These are phyloP conservation scores for Tolypocladium paradoxum DNA, from an alignment of 2,329 filamentous ascomycete genomes.

Conservation along the genomic window DNA sequence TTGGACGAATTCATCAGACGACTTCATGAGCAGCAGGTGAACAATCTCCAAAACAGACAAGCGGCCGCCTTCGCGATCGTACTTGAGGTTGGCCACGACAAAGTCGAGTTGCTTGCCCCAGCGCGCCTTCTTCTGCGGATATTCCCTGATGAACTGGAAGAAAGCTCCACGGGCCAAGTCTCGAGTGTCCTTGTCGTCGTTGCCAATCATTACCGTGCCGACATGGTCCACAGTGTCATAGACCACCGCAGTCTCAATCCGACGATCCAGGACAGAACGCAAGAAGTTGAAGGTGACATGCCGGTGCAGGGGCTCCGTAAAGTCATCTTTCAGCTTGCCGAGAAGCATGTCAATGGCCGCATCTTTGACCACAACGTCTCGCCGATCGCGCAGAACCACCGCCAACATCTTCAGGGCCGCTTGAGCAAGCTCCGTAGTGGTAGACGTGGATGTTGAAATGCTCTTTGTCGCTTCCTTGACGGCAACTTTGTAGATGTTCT, in stretches of 20 bases:
- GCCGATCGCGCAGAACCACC: conserved; percentile 71
- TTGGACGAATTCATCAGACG: conserved; percentile 70
- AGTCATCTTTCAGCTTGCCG: conserved; percentile 70
- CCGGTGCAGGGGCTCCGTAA: conserved; percentile 86
- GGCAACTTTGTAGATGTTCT: conserved; percentile 60
- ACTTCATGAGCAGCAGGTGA: conserved; percentile 76
- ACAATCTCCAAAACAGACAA: conserved; percentile 90
- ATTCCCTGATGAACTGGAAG: conserved; percentile 88
- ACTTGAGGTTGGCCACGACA: conserved; percentile 81
- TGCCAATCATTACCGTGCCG: conserved; percentile 88
- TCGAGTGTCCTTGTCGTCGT: conserved; percentile 79
- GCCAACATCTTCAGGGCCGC: conserved; percentile 82
- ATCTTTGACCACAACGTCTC: conserved; percentile 66
- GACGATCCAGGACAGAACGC: conserved; percentile 74
- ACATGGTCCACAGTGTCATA: conserved; percentile 90
- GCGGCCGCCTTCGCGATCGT: conserved; percentile 77
- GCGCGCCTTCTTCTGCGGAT: conserved; percentile 80
- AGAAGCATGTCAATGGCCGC: conserved; percentile 74
- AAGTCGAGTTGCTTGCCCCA: conserved; percentile 87
- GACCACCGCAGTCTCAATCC: conserved; percentile 73
- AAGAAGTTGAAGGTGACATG: conserved; percentile 93
- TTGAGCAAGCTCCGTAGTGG: conserved; percentile 74
- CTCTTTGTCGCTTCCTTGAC: conserved; percentile 75
- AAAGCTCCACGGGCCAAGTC: conserved; percentile 83
- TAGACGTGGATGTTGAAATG: conserved; percentile 66